Evolutionary conservation across 2,329 filamentous ascomycete genomes (phyloP).

Genomic region (Aspergillus floridensis): DNA sequence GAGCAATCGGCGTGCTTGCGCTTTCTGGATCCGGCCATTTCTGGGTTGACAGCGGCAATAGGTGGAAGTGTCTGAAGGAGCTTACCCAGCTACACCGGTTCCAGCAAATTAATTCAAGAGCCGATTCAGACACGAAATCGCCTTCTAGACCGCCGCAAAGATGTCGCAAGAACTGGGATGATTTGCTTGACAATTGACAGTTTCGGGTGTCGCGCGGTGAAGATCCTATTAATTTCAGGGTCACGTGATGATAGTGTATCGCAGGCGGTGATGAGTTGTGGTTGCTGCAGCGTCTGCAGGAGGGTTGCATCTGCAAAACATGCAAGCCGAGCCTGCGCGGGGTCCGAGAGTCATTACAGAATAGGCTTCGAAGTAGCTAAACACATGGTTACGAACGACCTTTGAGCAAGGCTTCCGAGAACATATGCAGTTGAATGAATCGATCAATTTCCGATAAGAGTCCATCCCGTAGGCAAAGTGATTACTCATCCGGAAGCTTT

Average conservation of each 20-base stretch:
- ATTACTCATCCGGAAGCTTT: neutral
- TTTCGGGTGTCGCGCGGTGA: neutral
- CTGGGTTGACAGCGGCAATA: neutral
- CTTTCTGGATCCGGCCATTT: conserved; percentile 35
- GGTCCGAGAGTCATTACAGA: too few species aligned
- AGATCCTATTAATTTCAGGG: conserved; percentile 7
- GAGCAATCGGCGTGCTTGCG: conserved; percentile 21
- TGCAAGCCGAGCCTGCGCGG: neutral
- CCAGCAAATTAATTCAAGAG: neutral
- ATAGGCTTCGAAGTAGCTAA: too few species aligned
- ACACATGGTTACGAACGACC: too few species aligned
- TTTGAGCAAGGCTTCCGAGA: too few species aligned
- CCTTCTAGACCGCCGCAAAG: neutral
- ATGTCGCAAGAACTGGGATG: neutral
- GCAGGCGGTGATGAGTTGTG: neutral
- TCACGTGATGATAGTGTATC: conserved; percentile 14
- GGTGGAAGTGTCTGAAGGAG: neutral
- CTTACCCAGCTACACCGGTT: neutral
- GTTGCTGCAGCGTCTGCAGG: neutral
- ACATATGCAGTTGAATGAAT: too few species aligned
- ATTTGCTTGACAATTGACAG: neutral
- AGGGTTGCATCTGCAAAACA: neutral
- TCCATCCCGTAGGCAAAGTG: neutral
- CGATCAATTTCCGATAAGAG: neutral
- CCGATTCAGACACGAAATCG: neutral